These are phyloP conservation scores for Rickenella mellea DNA, from an alignment of 768 basidiomycete species.

Conservation along the genomic window DNA sequence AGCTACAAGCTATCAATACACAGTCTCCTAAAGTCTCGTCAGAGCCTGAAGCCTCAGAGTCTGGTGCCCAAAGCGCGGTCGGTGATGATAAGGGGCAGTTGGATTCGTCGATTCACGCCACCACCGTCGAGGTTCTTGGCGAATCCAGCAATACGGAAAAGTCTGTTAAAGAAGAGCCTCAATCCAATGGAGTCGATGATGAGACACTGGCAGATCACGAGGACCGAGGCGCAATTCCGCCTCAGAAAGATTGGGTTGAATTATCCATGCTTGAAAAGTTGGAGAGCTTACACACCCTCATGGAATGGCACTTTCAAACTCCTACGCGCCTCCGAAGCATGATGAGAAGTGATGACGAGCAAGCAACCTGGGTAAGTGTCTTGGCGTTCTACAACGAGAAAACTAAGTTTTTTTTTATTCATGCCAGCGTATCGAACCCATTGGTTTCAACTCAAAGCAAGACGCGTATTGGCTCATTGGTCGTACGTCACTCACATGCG, in stretches of 20 bases:
- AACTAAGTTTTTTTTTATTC: not conserved
- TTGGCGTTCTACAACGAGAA: not conserved
- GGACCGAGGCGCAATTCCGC: slow-evolving; percentile 3
- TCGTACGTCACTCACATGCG: slow-evolving; percentile 30
- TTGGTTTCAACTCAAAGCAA: slow-evolving; percentile 70
- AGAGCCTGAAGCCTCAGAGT: slow-evolving; percentile 10
- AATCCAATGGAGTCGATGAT: slow-evolving; percentile 13
- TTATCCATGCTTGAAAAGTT: slow-evolving; percentile 66
- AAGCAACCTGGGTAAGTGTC: slow-evolving; percentile 63
- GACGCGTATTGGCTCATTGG: slow-evolving; percentile 87
- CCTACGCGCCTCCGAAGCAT: slow-evolving; percentile 54
- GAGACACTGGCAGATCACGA: slow-evolving; percentile 3
- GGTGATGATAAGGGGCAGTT: slow-evolving; percentile 1
- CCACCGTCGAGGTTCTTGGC: slow-evolving; percentile 2
- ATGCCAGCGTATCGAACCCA: slow-evolving; percentile 68
- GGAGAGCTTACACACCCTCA: slow-evolving; percentile 60
- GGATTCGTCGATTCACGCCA: not conserved
- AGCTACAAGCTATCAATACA: slow-evolving; percentile 24
- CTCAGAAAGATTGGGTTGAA: slow-evolving; percentile 52
- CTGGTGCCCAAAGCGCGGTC: not conserved
- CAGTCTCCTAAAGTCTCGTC: slow-evolving; percentile 16
- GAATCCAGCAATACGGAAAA: slow-evolving; percentile 4
- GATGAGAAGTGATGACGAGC: slow-evolving; percentile 76
- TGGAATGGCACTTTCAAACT: slow-evolving; percentile 86
- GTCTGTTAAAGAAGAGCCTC: slow-evolving; percentile 13